These are phyloP conservation scores for Phytophthora constricta DNA, from an alignment of 352 stramenopile genomes.

Conservation along the genomic window DNA sequence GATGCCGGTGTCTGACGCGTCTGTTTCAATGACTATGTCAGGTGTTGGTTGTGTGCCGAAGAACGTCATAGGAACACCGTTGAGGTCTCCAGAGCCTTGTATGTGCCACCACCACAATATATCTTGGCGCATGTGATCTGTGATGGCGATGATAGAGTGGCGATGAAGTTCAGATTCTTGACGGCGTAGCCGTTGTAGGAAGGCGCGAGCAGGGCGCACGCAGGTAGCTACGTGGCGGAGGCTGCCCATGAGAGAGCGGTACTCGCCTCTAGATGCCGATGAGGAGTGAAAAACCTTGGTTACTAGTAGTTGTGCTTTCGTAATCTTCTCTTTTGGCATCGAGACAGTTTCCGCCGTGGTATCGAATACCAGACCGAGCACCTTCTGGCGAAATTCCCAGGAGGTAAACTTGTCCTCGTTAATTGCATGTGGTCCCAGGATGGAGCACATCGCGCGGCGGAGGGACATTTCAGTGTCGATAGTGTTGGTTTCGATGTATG, in stretches of 20 bases:
- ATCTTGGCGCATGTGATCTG: constrained; percentile 2
- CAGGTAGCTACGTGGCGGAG: constrained; percentile 4
- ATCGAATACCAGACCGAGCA: constrained; percentile 18
- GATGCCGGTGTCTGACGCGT: background rate
- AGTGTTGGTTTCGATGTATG: background rate
- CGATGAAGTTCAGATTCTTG: background rate
- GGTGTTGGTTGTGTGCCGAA: background rate
- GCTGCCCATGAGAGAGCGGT: constrained; percentile 1
- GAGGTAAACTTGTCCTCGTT: constrained; percentile 29
- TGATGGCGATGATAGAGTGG: background rate
- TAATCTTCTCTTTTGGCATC: background rate
- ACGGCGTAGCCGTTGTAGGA: constrained; percentile 2
- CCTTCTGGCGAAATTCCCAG: constrained; percentile 3
- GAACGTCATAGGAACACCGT: background rate
- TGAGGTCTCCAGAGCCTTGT: background rate
- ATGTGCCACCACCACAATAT: background rate
- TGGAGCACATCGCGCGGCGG: constrained; percentile 5
- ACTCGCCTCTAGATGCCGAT: background rate
- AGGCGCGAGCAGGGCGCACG: background rate
- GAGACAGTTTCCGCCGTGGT: background rate
- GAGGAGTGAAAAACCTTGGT: background rate
- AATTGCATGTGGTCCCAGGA: constrained; percentile 6
- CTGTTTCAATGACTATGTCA: background rate
- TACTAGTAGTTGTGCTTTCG: too few relatives aligned
- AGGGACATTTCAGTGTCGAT: constrained; percentile 1